Percentiles rank a stretch among this genome's conserved stretches.
Evolutionary conservation across 2,329 filamentous ascomycete genomes (phyloP).

Genomic region (Ambrosiella beaveri): DNA sequence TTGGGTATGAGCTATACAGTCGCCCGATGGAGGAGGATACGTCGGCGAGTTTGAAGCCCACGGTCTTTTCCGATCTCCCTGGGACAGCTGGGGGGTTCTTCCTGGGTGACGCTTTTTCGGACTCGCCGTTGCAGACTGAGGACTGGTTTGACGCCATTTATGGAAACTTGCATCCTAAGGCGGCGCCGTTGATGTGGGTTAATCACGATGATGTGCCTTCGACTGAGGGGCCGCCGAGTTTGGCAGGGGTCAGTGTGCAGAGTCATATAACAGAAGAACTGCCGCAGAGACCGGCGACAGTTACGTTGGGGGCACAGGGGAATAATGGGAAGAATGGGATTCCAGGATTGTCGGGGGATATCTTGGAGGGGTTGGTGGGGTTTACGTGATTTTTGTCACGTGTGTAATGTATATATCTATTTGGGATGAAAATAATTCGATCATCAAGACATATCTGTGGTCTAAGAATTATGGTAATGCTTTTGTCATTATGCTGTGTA

Average conservation of each 20-base stretch:
- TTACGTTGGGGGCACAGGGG: not conserved
- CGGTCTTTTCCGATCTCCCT: not conserved
- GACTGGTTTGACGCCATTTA: conserved; percentile 6
- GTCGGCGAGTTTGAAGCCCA: too few relatives aligned
- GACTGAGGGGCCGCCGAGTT: not conserved
- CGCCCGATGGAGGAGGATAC: not conserved
- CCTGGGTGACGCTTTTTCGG: too few relatives aligned
- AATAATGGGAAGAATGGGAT: not conserved
- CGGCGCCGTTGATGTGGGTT: not conserved
- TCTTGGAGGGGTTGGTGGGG: not conserved
- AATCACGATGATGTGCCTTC: not conserved
- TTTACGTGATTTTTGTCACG: not conserved
- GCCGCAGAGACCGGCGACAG: not conserved
- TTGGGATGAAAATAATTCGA: too few relatives aligned
- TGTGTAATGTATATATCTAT: too few relatives aligned
- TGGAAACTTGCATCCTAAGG: conserved; percentile 1
- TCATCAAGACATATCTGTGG: too few relatives aligned
- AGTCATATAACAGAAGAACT: not conserved
- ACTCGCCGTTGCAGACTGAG: too few relatives aligned
- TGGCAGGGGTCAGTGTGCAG: not conserved
- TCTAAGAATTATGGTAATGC: too few relatives aligned
- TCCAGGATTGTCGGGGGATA: not conserved
- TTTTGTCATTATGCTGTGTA: too few relatives aligned
- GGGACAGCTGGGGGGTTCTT: not conserved
- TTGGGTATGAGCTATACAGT: not conserved